These are phyloP conservation scores for Teunomyces gatunensis DNA, from an alignment of 805 yeast genomes.

Conservation along the genomic window DNA sequence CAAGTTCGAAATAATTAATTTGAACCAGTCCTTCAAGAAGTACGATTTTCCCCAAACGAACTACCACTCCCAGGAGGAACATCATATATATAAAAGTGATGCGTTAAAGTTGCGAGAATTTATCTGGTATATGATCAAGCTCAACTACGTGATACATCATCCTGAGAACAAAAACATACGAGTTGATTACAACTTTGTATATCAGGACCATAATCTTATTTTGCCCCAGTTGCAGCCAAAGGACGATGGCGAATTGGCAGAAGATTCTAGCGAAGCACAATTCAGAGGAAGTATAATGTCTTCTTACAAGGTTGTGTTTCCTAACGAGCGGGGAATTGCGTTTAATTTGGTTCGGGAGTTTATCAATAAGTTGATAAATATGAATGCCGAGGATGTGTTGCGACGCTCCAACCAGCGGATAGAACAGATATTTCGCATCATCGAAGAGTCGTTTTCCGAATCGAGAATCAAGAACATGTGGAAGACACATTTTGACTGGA, in stretches of 20 bases:
- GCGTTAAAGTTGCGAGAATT: conserved; percentile 25
- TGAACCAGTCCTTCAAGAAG: conserved; percentile 18
- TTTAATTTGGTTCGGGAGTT: conserved; percentile 21
- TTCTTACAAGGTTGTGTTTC: conserved; percentile 12
- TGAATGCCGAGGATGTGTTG: conserved; percentile 4
- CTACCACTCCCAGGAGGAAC: background rate
- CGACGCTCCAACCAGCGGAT: conserved; percentile 10
- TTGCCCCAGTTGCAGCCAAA: background rate
- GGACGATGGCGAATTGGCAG: background rate
- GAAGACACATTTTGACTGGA: conserved; percentile 17
- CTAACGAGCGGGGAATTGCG: conserved; percentile 21
- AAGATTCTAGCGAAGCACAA: background rate
- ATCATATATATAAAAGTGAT: conserved; percentile 13
- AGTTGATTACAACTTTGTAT: conserved; percentile 12
- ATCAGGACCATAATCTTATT: conserved; percentile 7
- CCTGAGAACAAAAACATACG: conserved; percentile 10
- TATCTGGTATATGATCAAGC: conserved; percentile 31
- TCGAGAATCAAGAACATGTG: conserved; percentile 18
- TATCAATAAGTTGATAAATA: conserved; percentile 11
- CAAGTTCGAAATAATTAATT: conserved; percentile 22
- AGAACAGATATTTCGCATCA: conserved; percentile 14
- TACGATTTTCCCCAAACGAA: conserved; percentile 20
- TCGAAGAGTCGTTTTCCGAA: conserved; percentile 18
- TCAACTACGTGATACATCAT: conserved; percentile 14
- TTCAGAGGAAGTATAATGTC: background rate